A percentile compares a stretch with the other conserved stretches of the same genome.
phyloP scores from a whole-genome alignment of 192 early-diverging fungal species.

The Pecoramyces ruminantium region DNA sequence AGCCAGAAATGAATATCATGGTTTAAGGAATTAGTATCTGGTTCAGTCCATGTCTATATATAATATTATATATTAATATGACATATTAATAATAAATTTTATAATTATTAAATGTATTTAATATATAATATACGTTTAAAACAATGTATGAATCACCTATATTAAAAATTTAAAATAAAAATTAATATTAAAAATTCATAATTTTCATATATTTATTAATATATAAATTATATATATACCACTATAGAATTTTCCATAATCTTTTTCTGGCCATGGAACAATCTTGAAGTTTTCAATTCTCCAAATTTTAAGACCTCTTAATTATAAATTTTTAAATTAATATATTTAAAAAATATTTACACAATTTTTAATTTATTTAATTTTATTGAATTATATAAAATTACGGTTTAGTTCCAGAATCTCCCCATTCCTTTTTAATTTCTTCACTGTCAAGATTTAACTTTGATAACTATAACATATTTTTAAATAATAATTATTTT shows the following conservation, averaged over 20 bases:
- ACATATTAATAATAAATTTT: not conserved
- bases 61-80: not conserved
- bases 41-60: constrained; percentile 39
- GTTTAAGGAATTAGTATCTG: constrained; percentile 32
- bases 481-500: no score
- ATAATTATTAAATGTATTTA: not conserved
- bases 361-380: no score
- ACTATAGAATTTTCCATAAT: constrained; percentile 50
- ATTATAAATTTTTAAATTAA: no score
- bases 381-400: no score
- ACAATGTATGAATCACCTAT: constrained; percentile 60
- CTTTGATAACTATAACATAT: not conserved
- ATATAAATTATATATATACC: constrained; percentile 10
- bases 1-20: constrained; percentile 75
- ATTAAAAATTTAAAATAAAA: no score
- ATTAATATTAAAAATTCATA: no score
- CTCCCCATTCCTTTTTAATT: not conserved
- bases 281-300: constrained; percentile 64
- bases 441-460: not conserved
- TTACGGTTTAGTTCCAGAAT: not conserved
- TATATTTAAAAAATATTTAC: no score
- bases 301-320: constrained; percentile 52
- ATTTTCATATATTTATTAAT: no score
- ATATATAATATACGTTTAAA: constrained; percentile 28
- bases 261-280: constrained; percentile 32